Evolutionary conservation across 306 rosid genomes (phyloP), one percentile per base, ranked within the genome.

Genomic region (Ceratonia siliqua): DNA sequence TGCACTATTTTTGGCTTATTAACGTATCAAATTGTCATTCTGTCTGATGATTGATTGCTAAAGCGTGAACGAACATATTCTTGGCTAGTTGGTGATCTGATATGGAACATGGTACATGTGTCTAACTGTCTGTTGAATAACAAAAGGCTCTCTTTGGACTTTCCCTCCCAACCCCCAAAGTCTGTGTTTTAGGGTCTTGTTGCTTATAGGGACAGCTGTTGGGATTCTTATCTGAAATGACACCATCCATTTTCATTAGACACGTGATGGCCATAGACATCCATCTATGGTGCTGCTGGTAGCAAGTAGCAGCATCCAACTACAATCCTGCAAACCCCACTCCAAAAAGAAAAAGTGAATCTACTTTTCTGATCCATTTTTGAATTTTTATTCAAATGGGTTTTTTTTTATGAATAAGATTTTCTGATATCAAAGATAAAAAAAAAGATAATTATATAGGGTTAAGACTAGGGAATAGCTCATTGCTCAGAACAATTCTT

Each of bases 41-140:
- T 72, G 39, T 77, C 77, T 46, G 66, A 62, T 77, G 78, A 72
- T 67, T 79, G 75, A 59, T 68, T 43, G 50, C 61, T 8, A 57
- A 15, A 38, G 11, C 35, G 24, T n/a, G 25, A n/a, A 59, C 15
- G 92, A 88, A 90, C 89, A 90, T 81, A 87, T 90, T 87, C 96
- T 64, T 72, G 55, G 54, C 36, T 21, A 35, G 70, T 70, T 74
- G 84, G 24, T 81, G 79, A 80, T 78, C 77, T 75, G 83, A 80
- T 79, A 80, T 54, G 80, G 72, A 84, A 75, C 80, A 70, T 70
- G 76, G 35, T 63, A 70, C 74, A 63, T 36, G 82, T 82, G 89
- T 63, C 85, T 30, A 61, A 48, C 24, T 73, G 58, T 36, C 50
- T 4, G 15, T 53, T 38, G 33, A 50, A 59, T 24, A 41, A 22